These are phyloP conservation scores for Dryadomyces quercus-mongolicae DNA, from an alignment of 2,329 filamentous ascomycete species.

Conservation along the genomic window DNA sequence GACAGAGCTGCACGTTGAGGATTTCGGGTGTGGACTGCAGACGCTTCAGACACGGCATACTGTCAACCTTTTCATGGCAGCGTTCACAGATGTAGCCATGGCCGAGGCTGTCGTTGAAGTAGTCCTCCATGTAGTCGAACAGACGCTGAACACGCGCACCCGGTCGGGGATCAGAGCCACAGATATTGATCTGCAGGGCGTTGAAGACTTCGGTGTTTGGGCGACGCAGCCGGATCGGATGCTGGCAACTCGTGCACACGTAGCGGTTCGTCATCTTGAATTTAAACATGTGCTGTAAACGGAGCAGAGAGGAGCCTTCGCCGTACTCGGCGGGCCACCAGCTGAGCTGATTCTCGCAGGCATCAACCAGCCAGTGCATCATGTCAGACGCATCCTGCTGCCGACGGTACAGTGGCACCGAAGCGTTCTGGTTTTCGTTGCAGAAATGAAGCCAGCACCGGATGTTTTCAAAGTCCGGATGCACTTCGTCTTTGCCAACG, in stretches of 20 bases:
- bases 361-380: neutral
- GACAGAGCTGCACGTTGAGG: slow-evolving; percentile 7
- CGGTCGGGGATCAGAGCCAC: neutral
- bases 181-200: neutral
- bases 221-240: slow-evolving; percentile 3
- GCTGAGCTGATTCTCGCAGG: neutral
- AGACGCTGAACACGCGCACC: neutral
- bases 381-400: neutral
- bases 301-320: neutral
- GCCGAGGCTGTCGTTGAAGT: neutral
- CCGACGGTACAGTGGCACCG: neutral
- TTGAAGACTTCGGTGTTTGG: no score
- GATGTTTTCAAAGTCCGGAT: neutral
- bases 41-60: neutral
- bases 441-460: neutral
- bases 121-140: neutral
- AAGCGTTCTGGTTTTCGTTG: slow-evolving; percentile 2
- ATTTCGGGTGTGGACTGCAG: slow-evolving; percentile 10
- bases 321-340: neutral
- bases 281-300: slow-evolving; percentile 5
- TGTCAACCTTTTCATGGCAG: neutral
- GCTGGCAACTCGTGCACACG: slow-evolving; percentile 3
- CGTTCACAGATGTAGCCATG: neutral
- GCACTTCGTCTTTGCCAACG: neutral
- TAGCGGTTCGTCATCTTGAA: slow-evolving; percentile 1